Percentiles rank a stretch among this genome's conserved stretches.
These are phyloP conservation scores for Entomortierella parvispora DNA, from an alignment of 192 early-diverging fungal genomes.

Conservation along the genomic window DNA sequence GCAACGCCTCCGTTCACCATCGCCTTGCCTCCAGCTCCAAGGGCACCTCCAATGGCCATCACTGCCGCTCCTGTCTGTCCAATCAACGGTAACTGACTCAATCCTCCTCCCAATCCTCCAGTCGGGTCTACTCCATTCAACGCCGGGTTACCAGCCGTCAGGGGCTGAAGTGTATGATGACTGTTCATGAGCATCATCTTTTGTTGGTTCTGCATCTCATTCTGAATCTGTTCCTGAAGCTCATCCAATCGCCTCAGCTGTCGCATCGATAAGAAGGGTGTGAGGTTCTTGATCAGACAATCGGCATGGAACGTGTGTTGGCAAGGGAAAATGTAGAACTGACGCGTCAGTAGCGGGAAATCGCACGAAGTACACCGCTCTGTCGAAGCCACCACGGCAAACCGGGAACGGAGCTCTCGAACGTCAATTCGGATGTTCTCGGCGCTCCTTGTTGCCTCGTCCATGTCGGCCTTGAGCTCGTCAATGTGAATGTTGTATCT, in stretches of 20 bases:
- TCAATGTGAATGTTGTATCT: constrained; percentile 94
- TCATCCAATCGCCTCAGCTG: constrained; percentile 63
- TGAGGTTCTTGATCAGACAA: constrained; percentile 75
- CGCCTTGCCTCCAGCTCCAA: constrained; percentile 44
- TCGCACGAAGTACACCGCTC: constrained; percentile 86
- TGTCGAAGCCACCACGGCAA: constrained; percentile 69
- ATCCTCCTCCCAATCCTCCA: constrained; percentile 1
- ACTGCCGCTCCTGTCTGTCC: constrained; percentile 50
- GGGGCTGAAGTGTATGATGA: constrained; percentile 18
- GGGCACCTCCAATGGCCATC: constrained; percentile 42
- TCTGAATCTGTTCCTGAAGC: constrained; percentile 67
- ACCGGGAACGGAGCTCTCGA: constrained; percentile 82
- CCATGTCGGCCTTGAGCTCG: constrained; percentile 91
- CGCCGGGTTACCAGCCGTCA: constrained; percentile 17
- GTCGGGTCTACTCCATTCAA: constrained; percentile 17
- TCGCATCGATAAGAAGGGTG: constrained; percentile 31
- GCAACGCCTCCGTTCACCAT: constrained; percentile 48
- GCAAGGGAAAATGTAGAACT: constrained; percentile 97
- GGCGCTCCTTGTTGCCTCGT: constrained; percentile 92
- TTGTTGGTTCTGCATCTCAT: constrained; percentile 57
- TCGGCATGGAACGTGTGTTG: constrained; percentile 95
- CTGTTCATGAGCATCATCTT: constrained; percentile 36
- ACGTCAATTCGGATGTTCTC: constrained; percentile 95
- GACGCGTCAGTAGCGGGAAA: constrained; percentile 80
- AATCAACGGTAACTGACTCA: constrained; percentile 30